Conservation (phyloP, 345 rosid genomes). For the Salix brachista region DNA sequence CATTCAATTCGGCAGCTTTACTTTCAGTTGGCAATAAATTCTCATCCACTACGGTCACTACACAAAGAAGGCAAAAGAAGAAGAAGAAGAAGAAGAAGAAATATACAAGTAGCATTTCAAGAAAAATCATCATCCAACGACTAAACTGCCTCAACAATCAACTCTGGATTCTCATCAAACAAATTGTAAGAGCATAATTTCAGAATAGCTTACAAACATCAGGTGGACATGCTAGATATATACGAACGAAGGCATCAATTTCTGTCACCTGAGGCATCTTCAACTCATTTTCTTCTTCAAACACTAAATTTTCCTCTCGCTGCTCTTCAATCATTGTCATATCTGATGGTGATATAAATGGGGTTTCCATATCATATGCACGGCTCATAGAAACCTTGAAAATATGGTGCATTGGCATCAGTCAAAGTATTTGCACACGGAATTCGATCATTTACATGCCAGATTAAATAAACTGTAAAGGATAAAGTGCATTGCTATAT, state of each 20-base stretch:
- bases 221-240: neutral
- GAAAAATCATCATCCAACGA: neutral
- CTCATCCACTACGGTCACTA: constrained; percentile 8
- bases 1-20: neutral
- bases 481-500: no score
- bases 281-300: constrained; percentile 22
- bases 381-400: constrained; percentile 7
- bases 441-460: neutral
- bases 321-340: constrained; percentile 27
- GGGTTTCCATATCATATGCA: constrained; percentile 57
- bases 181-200: neutral
- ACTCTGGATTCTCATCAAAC: neutral
- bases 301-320: constrained; percentile 34
- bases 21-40: constrained; percentile 10
- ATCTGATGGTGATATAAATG: constrained; percentile 41
- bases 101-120: neutral
- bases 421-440: neutral
- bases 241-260: neutral
- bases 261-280: constrained; percentile 33
- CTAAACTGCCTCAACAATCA: neutral
- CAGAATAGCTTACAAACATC: neutral
- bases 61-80: neutral
- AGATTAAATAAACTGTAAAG: no score
- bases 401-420: neutral
- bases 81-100: no score